phyloP scores from a whole-genome alignment of 441 rosid genomes.

The Metrosideros polymorpha region DNA sequence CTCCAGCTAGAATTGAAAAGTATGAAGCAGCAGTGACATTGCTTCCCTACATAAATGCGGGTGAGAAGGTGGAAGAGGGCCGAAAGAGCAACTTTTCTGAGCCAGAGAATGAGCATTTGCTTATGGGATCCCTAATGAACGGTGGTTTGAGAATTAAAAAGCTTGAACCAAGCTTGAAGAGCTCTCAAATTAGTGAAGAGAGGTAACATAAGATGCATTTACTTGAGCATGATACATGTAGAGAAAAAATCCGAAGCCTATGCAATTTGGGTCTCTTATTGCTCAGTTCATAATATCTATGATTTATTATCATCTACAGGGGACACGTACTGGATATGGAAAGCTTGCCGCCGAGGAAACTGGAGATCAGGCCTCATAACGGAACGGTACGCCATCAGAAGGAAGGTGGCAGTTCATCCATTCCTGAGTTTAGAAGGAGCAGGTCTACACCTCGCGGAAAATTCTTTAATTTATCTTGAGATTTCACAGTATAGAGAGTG shows the following conservation, averaged over 20 bases:
- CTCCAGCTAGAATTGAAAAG: slow-evolving; percentile 45
- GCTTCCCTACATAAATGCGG: slow-evolving; percentile 31
- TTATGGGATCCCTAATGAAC: slow-evolving; percentile 27
- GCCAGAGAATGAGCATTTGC: slow-evolving; percentile 51
- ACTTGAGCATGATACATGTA: neutral
- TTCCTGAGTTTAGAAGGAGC: slow-evolving; percentile 73
- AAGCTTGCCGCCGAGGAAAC: slow-evolving; percentile 22
- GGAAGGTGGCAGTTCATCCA: slow-evolving; percentile 36
- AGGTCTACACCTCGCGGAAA: slow-evolving; percentile 77
- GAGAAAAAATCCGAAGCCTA: neutral
- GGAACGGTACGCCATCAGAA: slow-evolving; percentile 23
- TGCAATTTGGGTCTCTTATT: neutral
- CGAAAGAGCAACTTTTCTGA: slow-evolving; percentile 63
- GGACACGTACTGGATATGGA: slow-evolving; percentile 32
- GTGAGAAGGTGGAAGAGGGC: slow-evolving; percentile 31
- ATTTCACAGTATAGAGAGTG: neutral
- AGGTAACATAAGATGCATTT: slow-evolving; percentile 29
- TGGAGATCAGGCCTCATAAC: slow-evolving; percentile 35
- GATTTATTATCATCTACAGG: slow-evolving; percentile 25
- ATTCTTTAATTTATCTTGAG: slow-evolving; percentile 48
- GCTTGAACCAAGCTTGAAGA: slow-evolving; percentile 37
- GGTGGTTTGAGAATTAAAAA: slow-evolving; percentile 36
- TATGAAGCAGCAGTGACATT: slow-evolving; percentile 35
- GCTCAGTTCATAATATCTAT: neutral
- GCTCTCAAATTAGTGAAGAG: slow-evolving; percentile 45